Conservation (phyloP, 1,284 basidiomycete genomes). For the Sphagnurus paluster region DNA sequence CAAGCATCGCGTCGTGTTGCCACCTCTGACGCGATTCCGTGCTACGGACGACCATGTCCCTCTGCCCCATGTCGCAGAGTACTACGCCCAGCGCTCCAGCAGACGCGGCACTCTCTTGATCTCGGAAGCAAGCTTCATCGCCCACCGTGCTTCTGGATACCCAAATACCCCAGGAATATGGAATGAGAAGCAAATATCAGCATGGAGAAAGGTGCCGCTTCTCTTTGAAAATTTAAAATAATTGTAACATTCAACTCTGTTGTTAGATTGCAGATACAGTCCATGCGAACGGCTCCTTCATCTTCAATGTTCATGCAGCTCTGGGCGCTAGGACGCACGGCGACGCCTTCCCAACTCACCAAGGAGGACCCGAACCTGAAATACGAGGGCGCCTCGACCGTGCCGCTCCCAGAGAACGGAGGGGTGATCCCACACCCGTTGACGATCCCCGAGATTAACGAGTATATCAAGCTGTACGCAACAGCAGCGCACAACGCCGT, state of each 20-base stretch:
- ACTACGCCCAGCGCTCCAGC: slow-evolving; percentile 48
- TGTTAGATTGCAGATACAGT: slow-evolving; percentile 13
- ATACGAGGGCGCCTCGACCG: slow-evolving; percentile 37
- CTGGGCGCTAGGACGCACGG: slow-evolving; percentile 12
- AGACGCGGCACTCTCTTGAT: slow-evolving; percentile 48
- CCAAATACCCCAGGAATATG: slow-evolving; percentile 43
- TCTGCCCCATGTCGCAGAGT: slow-evolving; percentile 37
- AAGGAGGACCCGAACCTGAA: slow-evolving; percentile 3
- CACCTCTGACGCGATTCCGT: slow-evolving; percentile 28
- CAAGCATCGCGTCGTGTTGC: slow-evolving; percentile 25
- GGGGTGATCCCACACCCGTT: slow-evolving; percentile 17
- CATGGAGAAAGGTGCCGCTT: not conserved
- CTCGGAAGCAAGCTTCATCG: slow-evolving; percentile 47
- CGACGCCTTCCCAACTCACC: not conserved
- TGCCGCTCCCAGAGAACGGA: slow-evolving; percentile 32
- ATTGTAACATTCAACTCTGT: not conserved
- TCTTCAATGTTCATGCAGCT: slow-evolving; percentile 16
- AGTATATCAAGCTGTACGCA: slow-evolving; percentile 38
- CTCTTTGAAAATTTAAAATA: not conserved
- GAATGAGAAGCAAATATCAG: slow-evolving; percentile 26
- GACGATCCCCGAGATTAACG: slow-evolving; percentile 39
- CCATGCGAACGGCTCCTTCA: slow-evolving; percentile 12
- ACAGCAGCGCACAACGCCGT: slow-evolving; percentile 44
- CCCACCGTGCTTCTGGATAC: slow-evolving; percentile 37
- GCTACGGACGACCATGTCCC: slow-evolving; percentile 20